Conservation (phyloP, 345 rosid genomes). For the Acer campestre region DNA sequence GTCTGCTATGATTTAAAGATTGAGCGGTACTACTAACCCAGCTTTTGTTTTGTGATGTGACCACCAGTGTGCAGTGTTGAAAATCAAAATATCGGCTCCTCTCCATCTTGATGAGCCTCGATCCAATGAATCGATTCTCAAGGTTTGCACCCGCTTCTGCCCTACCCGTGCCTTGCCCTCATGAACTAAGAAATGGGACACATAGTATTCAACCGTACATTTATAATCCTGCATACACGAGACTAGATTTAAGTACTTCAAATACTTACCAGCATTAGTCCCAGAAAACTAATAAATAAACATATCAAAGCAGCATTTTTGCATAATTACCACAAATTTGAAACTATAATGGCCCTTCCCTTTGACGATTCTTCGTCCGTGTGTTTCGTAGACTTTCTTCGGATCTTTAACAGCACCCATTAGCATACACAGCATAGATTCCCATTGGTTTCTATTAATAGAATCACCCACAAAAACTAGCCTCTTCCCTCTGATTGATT, state of each 20-base stretch:
- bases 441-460: constrained; percentile 95
- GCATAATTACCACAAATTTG: constrained; percentile 69
- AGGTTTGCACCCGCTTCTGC: constrained; percentile 64
- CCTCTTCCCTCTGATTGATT: constrained; percentile 82
- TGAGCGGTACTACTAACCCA: constrained; percentile 57
- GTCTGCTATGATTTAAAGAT: neutral
- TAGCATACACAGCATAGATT: constrained; percentile 88
- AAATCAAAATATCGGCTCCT: constrained; percentile 84
- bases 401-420: constrained; percentile 74
- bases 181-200: constrained; percentile 79
- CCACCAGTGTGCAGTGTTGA: constrained; percentile 99
- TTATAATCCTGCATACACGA: constrained; percentile 66
- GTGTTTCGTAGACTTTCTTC: constrained; percentile 83
- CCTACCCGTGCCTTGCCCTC: constrained; percentile 85
- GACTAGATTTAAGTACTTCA: constrained; percentile 9
- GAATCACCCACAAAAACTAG: constrained; percentile 96
- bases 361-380: constrained; percentile 75
- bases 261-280: neutral
- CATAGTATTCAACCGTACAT: constrained; percentile 89
- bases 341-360: constrained; percentile 87
- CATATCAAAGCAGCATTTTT: neutral
- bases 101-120: constrained; percentile 90
- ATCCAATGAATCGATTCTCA: constrained; percentile 85
- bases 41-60: constrained; percentile 91
- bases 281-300: neutral